Evolutionary conservation across 1,284 basidiomycete genomes (phyloP).

Genomic region (Heterobasidion annosum): DNA sequence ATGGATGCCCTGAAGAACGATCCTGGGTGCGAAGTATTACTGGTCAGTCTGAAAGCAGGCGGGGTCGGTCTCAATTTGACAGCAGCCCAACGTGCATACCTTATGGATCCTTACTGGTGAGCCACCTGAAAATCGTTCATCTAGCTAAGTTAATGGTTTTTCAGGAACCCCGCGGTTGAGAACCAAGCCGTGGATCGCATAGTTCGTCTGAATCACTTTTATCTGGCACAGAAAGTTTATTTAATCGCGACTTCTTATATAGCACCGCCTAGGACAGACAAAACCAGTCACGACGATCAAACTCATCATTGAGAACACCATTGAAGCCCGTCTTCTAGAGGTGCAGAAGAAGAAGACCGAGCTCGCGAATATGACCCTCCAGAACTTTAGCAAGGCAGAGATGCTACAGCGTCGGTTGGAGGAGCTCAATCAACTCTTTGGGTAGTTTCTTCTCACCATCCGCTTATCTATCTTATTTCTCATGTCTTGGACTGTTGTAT

Average conservation of each 20-base stretch:
- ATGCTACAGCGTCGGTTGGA: conserved; percentile 78
- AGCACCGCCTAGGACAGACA: conserved; percentile 93
- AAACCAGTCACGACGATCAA: conserved; percentile 87
- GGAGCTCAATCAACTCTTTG: conserved; percentile 68
- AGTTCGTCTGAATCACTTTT: conserved; percentile 28
- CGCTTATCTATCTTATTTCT: conserved; percentile 4
- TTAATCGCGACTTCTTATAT: conserved; percentile 10
- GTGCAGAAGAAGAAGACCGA: conserved; percentile 95
- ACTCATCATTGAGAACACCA: conserved; percentile 87
- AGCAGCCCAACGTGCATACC: conserved; percentile 85
- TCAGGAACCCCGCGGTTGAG: conserved; percentile 93
- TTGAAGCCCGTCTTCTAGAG: conserved; percentile 82
- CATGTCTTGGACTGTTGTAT: too few relatives aligned
- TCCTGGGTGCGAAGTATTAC: conserved; percentile 80
- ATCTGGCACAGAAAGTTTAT: conserved; percentile 2
- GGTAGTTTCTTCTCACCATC: conserved; percentile 14
- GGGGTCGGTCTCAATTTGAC: conserved; percentile 95
- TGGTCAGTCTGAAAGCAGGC: conserved; percentile 94
- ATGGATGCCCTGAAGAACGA: conserved; percentile 88
- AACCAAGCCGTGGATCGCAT: conserved; percentile 94
- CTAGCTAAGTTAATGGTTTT: neutral
- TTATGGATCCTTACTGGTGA: conserved; percentile 94
- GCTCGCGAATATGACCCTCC: conserved; percentile 84
- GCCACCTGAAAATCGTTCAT: conserved; percentile 11
- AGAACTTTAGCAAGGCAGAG: conserved; percentile 77